These are phyloP conservation scores for Centrapalus pauciflorus DNA, from an alignment of 129 eudicot species.

Conservation along the genomic window DNA sequence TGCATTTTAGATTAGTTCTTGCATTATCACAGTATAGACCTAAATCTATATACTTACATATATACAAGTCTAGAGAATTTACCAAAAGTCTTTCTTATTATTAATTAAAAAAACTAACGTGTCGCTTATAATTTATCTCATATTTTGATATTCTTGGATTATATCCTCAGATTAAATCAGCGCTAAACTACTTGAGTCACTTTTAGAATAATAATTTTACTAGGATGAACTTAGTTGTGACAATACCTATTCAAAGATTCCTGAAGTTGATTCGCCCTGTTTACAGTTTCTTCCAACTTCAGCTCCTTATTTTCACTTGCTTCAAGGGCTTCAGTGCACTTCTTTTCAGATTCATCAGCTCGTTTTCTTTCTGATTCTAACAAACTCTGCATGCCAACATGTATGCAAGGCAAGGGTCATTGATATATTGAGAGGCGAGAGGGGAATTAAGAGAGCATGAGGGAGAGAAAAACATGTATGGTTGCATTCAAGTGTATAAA, in stretches of 20 bases:
- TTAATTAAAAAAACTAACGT: neutral
- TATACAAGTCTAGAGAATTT: neutral
- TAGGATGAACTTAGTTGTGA: conserved; percentile 5
- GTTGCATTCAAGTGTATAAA: conserved; percentile 9
- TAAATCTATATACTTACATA: too few species aligned
- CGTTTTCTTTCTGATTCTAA: conserved; percentile 67
- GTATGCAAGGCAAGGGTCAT: conserved; percentile 4
- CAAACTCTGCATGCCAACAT: conserved; percentile 36
- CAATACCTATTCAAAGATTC: conserved; percentile 70
- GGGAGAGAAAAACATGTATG: neutral
- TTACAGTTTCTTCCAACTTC: conserved; percentile 86
- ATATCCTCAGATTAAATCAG: neutral
- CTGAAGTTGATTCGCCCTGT: conserved; percentile 66
- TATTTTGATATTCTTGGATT: neutral
- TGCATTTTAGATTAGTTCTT: too few species aligned
- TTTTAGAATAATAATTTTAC: neutral
- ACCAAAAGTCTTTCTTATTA: neutral
- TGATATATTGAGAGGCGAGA: neutral
- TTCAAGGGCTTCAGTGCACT: conserved; percentile 53
- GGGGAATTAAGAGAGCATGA: conserved; percentile 6
- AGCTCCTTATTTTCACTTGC: conserved; percentile 62
- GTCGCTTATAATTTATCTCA: neutral
- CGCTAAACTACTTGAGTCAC: conserved; percentile 8
- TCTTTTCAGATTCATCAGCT: conserved; percentile 70
- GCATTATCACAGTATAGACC: too few species aligned